phyloP scores from a whole-genome alignment of 371 early-diverging fungal genomes.

The Haplosporangium sp. region DNA sequence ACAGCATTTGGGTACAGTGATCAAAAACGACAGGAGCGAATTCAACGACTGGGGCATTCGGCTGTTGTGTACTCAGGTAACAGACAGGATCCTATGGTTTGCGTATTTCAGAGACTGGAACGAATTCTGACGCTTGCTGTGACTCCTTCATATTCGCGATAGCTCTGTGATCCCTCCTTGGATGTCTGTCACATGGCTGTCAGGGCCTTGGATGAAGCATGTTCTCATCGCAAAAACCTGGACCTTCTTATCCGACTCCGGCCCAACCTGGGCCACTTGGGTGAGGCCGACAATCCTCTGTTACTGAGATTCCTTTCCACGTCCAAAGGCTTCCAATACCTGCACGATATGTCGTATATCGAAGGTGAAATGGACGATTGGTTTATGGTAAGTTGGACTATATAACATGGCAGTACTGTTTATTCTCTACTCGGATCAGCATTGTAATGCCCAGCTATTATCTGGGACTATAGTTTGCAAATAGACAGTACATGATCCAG shows the following conservation, averaged over 20 bases:
- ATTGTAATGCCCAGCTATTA: not conserved
- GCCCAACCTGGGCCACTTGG: conserved; percentile 82
- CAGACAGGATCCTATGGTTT: not conserved
- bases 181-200: conserved; percentile 84
- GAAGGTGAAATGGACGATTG: conserved; percentile 85
- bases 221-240: conserved; percentile 72
- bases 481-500: conserved; percentile 82
- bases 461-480: conserved; percentile 67
- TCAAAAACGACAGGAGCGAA: conserved; percentile 68
- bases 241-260: conserved; percentile 74
- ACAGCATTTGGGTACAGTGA: conserved; percentile 71
- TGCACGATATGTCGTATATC: conserved; percentile 78
- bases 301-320: conserved; percentile 79
- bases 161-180: conserved; percentile 84
- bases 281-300: conserved; percentile 76
- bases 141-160: not conserved
- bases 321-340: conserved; percentile 77
- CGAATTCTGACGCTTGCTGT: too few species aligned
- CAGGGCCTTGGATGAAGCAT: conserved; percentile 76
- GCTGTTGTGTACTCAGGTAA: conserved; percentile 77
- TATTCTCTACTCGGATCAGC: too few species aligned
- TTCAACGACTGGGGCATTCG: conserved; percentile 84
- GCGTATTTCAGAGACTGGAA: not conserved
- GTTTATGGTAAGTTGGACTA: conserved; percentile 71
- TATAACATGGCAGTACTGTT: not conserved